These are phyloP conservation scores for Lasiosphaeris hirsuta DNA, from an alignment of 495 filamentous ascomycete genomes.

Conservation along the genomic window DNA sequence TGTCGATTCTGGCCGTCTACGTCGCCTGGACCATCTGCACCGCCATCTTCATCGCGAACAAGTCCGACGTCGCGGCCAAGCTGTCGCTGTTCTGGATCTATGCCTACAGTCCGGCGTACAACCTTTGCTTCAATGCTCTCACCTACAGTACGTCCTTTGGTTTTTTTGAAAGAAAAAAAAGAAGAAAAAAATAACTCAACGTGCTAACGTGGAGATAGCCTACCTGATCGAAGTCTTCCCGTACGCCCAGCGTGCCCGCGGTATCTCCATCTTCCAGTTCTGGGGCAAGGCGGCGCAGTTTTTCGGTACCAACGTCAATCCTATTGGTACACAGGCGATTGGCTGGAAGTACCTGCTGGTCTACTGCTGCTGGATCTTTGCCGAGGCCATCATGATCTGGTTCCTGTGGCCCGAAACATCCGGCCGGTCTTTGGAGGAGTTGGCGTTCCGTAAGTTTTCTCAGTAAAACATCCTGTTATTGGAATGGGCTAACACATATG, in stretches of 20 bases:
- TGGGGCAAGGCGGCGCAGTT: slow-evolving; percentile 50
- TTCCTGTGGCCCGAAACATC: slow-evolving; percentile 64
- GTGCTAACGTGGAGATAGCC: slow-evolving; percentile 28
- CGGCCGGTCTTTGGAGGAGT: slow-evolving; percentile 59
- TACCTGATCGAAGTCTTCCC: slow-evolving; percentile 66
- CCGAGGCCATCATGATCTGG: slow-evolving; percentile 56
- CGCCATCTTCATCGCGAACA: slow-evolving; percentile 36
- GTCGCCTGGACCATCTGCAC: slow-evolving; percentile 59
- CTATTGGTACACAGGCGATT: slow-evolving; percentile 55
- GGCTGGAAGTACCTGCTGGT: slow-evolving; percentile 57
- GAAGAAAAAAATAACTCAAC: too few species aligned
- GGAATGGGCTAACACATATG: neutral
- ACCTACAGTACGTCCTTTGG: slow-evolving; percentile 54
- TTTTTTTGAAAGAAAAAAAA: too few species aligned
- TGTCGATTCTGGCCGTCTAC: slow-evolving; percentile 54
- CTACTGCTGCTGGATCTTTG: slow-evolving; percentile 55
- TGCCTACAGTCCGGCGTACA: slow-evolving; percentile 61
- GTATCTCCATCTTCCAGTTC: slow-evolving; percentile 64
- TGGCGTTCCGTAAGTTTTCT: slow-evolving; percentile 56
- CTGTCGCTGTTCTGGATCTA: slow-evolving; percentile 61
- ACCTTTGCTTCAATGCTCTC: slow-evolving; percentile 63
- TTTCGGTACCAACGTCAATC: slow-evolving; percentile 60
- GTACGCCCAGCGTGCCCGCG: slow-evolving; percentile 56
- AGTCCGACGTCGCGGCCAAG: slow-evolving; percentile 36
- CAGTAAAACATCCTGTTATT: neutral